Base-by-base conservation (phyloP, 371 early-diverging fungal species). In the Mucor plumbeus region DNA sequence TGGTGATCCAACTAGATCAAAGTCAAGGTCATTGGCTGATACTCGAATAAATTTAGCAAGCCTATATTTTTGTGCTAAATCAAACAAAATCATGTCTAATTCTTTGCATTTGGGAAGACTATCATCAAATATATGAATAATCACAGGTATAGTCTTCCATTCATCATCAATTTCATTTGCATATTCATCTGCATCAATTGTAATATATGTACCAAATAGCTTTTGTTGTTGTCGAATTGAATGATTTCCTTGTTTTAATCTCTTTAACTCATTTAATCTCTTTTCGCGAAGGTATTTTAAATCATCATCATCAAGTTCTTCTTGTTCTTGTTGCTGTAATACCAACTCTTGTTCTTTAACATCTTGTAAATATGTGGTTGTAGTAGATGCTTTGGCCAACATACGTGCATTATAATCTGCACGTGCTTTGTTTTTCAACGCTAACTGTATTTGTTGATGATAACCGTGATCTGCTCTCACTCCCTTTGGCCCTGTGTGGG, bases 401-500 rank as follows among this genome's bases (percentile, higher is more conserved):
- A 84, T 70, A 33, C 68, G 67, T 5, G 77, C 76, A 71, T 84
- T 83, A 58, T 81, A 70, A 31, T 79, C 74, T 33, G 68, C 50
- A 14, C 71, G 71, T 44, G 68, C 58, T 38, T 68, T 58, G 35
- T 44, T 35, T 53, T 78, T 64, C 9, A 62, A 65, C 44, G 70
- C 73, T 17, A 69, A 61, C 53, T 75, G 55, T 38, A 65, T 39
- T 71, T 77, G 70, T 58, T 80, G 71, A 55, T 82, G 73, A 67
- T 73, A 76, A 8, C 68, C 76, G 58, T 85, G 78, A 70, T 87
- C 87, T 9, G 86, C 85, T 47, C 80, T 59, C 13, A 87, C 87
- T 53, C 87, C 87, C 69, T 87, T 87, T 15, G 86, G 86, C 0
- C 87, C 87, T 13, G 87, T 87, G 58, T 85, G 82, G 13, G 76